Evolutionary conservation across 2,329 filamentous ascomycete genomes (phyloP).

Genomic region (Alternaria ethzedia): DNA sequence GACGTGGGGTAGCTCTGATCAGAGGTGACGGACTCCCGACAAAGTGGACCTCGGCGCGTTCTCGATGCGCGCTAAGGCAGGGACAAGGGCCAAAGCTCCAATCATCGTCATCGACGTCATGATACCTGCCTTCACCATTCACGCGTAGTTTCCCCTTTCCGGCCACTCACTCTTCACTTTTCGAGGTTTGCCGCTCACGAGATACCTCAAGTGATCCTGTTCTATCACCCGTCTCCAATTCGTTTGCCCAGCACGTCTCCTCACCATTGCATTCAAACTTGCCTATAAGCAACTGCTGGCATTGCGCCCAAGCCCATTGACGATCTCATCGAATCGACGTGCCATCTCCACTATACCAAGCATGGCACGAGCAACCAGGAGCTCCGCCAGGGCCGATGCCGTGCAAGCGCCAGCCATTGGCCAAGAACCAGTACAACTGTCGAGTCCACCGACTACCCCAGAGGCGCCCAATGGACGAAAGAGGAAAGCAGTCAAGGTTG

Average conservation of each 20-base stretch:
- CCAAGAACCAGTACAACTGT: constrained; percentile 47
- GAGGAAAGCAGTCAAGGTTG: constrained; percentile 35
- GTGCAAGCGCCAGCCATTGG: constrained; percentile 12
- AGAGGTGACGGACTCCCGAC: constrained; percentile 7
- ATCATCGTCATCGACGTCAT: constrained; percentile 44
- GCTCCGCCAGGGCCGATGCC: constrained; percentile 27
- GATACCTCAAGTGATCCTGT: not conserved
- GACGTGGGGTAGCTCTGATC: constrained; percentile 21
- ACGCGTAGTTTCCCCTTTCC: constrained; percentile 3
- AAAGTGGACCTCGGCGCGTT: constrained; percentile 25
- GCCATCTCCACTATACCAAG: constrained; percentile 1
- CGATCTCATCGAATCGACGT: constrained; percentile 1
- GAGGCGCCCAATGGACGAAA: constrained; percentile 33
- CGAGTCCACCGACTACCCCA: constrained; percentile 53
- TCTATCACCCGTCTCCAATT: not conserved
- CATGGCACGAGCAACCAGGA: constrained; percentile 44
- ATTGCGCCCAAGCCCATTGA: constrained; percentile 3
- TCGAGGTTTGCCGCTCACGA: not conserved
- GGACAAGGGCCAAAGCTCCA: constrained; percentile 35
- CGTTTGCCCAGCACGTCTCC: not conserved
- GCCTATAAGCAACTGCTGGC: constrained; percentile 18
- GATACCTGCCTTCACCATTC: constrained; percentile 19
- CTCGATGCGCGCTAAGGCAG: constrained; percentile 30
- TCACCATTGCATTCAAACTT: not conserved
- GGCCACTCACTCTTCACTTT: constrained; percentile 6